Percentiles rank a stretch among this genome's conserved stretches.
These are phyloP conservation scores for Echria macrotheca DNA, from an alignment of 495 filamentous ascomycete species.

Conservation along the genomic window DNA sequence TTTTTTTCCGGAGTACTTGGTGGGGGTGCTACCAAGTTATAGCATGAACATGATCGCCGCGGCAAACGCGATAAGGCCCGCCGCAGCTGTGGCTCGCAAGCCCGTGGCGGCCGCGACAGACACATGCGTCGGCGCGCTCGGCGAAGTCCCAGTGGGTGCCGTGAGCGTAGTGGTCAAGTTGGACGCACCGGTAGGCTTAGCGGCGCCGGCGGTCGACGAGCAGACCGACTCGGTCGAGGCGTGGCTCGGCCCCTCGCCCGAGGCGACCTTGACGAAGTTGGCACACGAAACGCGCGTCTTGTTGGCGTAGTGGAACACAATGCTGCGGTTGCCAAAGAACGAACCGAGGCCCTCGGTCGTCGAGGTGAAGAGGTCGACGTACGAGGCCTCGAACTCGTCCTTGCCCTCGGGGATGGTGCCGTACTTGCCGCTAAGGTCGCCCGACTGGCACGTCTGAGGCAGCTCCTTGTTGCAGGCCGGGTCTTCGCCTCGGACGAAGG, in stretches of 20 bases:
- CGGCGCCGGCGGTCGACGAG: neutral
- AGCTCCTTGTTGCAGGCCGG: constrained; percentile 56
- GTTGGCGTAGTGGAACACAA: constrained; percentile 72
- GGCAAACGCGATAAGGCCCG: constrained; percentile 16
- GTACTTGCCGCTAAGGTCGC: constrained; percentile 81
- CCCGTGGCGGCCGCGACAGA: constrained; percentile 5
- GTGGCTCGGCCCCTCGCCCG: constrained; percentile 6
- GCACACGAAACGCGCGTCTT: constrained; percentile 67
- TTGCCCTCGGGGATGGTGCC: constrained; percentile 50
- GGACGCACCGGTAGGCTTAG: constrained; percentile 6
- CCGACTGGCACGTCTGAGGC: constrained; percentile 72
- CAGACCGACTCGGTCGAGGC: constrained; percentile 13
- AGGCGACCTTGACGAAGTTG: constrained; percentile 48
- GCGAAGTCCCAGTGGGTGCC: neutral
- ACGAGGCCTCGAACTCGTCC: constrained; percentile 41
- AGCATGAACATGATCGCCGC: constrained; percentile 27
- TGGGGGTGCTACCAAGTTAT: no score
- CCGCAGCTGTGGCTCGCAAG: constrained; percentile 9
- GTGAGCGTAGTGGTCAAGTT: constrained; percentile 1
- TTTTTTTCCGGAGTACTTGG: neutral
- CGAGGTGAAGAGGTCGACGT: constrained; percentile 64
- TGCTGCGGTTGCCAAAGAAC: constrained; percentile 74
- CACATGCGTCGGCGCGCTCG: neutral
- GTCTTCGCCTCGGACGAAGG: constrained; percentile 54
- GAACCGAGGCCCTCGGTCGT: constrained; percentile 49